Evolutionary conservation across 352 stramenopile genomes (phyloP), one percentile per base, ranked within the genome.

Genomic region (Plasmopara muralis): DNA sequence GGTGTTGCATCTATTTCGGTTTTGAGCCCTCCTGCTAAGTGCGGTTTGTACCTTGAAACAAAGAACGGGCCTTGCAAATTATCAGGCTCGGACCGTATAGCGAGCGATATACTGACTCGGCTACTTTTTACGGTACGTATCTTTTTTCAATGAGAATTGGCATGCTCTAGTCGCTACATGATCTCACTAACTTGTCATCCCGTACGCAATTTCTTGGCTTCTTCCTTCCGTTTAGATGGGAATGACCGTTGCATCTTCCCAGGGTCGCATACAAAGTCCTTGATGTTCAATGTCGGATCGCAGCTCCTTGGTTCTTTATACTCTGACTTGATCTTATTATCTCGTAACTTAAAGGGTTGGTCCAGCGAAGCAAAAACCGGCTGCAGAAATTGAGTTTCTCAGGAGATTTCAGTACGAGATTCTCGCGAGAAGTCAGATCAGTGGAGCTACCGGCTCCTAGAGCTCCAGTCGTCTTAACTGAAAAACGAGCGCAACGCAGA

Each of bases 401-500:
- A 55, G 25, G 47, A 62, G 43, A 47, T 66, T 66, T 66, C 58
- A 66, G 58, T 62, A 38, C 53, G 37, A 29, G 55, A 58, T 61
- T 55, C 39, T 62, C 58, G 34, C 58, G 47, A 62, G 51, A 61
- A 65, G 57, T 61, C 57, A 64, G 57, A 65, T 20, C 50, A 53
- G 30, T 33, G 25, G 41, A 49, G 45, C 42, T 37, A 55, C 41
- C 43, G 48, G 54, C 54, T 61, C 46, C 42, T 50, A 42, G 14
- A 33, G 20, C 49, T 46, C 37, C 41, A 56, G 28, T 45, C 34
- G 42, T 15, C 20, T 14, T 44, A 41, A 50, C 35, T 50, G 15
- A 57, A 65, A 53, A 58, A 58, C 54, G 58, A 62, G 45, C 10
- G 15, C 12, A 6, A 9, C 30, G 48, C 28, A 34, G 45, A 13